A percentile compares a stretch with the other conserved stretches of the same genome.
Conservation (phyloP, 2,329 filamentous ascomycete species). For the Diaporthe sp. region DNA sequence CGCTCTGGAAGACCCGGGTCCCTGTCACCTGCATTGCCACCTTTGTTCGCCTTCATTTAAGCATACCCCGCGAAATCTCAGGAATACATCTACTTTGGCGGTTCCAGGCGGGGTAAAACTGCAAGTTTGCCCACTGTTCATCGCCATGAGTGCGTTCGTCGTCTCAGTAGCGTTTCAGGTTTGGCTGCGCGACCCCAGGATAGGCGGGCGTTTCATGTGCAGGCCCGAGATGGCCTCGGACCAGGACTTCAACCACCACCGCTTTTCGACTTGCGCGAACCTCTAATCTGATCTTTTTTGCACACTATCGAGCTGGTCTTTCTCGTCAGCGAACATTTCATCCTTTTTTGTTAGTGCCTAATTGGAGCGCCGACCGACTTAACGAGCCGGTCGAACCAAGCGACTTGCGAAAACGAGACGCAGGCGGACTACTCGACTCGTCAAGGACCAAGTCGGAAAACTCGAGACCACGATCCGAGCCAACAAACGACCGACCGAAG, state of each 20-base stretch:
- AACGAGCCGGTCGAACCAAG: background rate
- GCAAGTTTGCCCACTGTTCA: background rate
- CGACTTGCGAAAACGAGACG: background rate
- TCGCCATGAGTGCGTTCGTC: constrained; percentile 35
- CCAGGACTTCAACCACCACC: constrained; percentile 2
- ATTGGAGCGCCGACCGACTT: background rate
- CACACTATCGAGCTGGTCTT: constrained; percentile 8
- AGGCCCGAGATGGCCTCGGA: constrained; percentile 21
- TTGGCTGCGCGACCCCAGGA: constrained; percentile 20
- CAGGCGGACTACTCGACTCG: background rate
- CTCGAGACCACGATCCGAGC: background rate
- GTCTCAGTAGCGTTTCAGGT: constrained; percentile 42
- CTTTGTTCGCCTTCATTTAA: background rate
- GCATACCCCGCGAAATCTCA: constrained; percentile 5
- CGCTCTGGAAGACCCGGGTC: background rate
- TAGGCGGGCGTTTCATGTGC: constrained; percentile 20
- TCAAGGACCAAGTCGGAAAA: background rate
- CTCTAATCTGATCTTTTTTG: background rate
- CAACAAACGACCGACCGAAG: background rate
- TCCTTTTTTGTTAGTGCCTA: background rate
- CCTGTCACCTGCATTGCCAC: background rate
- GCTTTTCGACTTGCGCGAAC: background rate
- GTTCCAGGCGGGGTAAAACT: constrained; percentile 8
- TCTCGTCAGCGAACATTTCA: background rate
- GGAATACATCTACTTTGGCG: background rate